Conservation (phyloP, 306 rosid genomes). For the Glycine soja region DNA sequence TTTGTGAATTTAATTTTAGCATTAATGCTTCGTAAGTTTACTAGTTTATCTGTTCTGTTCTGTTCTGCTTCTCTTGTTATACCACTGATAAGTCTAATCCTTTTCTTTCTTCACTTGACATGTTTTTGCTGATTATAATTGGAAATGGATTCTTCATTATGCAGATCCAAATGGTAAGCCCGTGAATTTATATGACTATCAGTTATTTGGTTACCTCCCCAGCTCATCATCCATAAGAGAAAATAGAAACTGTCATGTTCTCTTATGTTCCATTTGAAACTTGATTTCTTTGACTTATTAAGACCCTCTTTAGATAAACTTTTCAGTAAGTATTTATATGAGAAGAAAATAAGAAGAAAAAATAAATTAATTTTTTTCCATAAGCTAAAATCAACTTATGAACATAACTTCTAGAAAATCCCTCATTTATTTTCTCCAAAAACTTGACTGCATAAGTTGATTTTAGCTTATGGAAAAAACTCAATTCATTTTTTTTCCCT, state of each 20-base stretch:
- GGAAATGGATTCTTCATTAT: constrained; percentile 27
- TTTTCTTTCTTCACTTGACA: constrained; percentile 37
- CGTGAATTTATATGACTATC: not conserved
- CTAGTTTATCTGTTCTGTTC: not conserved
- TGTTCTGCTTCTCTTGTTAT: not conserved
- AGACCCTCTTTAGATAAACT: not conserved
- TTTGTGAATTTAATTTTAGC: no score
- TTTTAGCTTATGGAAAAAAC: not conserved
- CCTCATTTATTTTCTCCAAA: not conserved
- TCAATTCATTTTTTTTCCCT: no score
- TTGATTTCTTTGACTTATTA: not conserved
- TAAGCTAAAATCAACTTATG: no score
- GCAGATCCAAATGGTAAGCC: constrained; percentile 60
- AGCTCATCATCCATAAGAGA: not conserved
- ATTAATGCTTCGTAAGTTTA: not conserved
- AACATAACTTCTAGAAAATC: not conserved
- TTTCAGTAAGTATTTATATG: not conserved
- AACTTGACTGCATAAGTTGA: not conserved
- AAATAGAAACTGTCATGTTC: constrained; percentile 1
- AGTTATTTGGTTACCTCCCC: not conserved
- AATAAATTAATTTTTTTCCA: not conserved
- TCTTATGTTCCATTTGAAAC: constrained; percentile 27
- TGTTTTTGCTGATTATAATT: constrained; percentile 38
- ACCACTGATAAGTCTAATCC: not conserved
- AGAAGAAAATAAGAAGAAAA: not conserved